Conservation (phyloP, 805 yeast genomes). For the Lipomyces yamanashiensis region DNA sequence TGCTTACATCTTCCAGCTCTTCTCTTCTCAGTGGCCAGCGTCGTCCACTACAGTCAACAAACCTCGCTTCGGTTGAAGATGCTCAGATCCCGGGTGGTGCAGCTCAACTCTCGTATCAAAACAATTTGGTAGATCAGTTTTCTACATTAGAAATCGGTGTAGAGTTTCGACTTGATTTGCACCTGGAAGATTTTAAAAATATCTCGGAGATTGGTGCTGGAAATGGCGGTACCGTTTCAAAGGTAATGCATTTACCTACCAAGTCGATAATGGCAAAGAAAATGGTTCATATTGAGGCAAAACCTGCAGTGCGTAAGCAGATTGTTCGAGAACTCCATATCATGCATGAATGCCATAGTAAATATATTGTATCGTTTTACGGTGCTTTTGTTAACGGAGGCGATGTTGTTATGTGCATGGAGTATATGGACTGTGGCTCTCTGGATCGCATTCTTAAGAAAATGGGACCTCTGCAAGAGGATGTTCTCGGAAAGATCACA, state of each 20-base stretch:
- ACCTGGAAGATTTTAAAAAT: conserved; percentile 70
- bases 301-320: conserved; percentile 76
- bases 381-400: conserved; percentile 81
- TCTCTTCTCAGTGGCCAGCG: conserved; percentile 19
- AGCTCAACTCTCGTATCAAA: conserved; percentile 43
- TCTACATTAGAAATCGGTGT: conserved; percentile 58
- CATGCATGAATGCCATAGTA: conserved; percentile 82
- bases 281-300: conserved; percentile 81
- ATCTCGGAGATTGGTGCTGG: conserved; percentile 87
- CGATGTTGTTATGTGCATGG: conserved; percentile 91
- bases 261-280: conserved; percentile 90
- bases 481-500: conserved; percentile 72
- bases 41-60: not conserved
- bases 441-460: conserved; percentile 73
- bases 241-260: conserved; percentile 86
- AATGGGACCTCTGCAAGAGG: conserved; percentile 68
- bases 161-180: conserved; percentile 58
- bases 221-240: conserved; percentile 89
- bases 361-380: conserved; percentile 84
- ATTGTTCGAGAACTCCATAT: conserved; percentile 86
- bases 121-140: conserved; percentile 48
- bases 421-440: conserved; percentile 93
- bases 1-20: conserved; percentile 18
- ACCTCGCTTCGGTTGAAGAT: conserved; percentile 34
- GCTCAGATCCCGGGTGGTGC: conserved; percentile 37